phyloP scores from a whole-genome alignment of 2,329 filamentous ascomycete genomes.

The Ophiognomonia clavigignenti-juglandacearum region DNA sequence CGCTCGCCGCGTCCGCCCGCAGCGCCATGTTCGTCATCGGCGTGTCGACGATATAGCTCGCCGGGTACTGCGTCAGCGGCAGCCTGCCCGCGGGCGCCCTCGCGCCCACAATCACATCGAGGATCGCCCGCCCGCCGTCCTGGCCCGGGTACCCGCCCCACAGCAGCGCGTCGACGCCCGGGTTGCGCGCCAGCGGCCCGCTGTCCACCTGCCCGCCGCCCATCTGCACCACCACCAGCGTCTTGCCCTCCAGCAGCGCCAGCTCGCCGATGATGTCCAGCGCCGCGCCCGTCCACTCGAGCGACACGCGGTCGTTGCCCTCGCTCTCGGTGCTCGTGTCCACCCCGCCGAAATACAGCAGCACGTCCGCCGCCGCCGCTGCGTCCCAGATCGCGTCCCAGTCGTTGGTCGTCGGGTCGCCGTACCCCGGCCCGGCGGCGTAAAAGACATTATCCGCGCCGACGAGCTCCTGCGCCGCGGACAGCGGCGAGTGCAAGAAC shows the following conservation, averaged over 20 bases:
- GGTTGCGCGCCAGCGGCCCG: constrained; percentile 39
- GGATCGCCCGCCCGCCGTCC: constrained; percentile 49
- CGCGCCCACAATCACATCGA: constrained; percentile 48
- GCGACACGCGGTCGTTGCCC: constrained; percentile 42
- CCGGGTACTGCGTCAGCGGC: constrained; percentile 52
- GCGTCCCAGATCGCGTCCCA: constrained; percentile 29
- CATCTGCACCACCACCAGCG: constrained; percentile 45
- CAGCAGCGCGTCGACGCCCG: constrained; percentile 44
- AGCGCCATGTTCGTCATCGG: constrained; percentile 53
- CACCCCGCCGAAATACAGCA: constrained; percentile 52
- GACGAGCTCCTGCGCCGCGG: constrained; percentile 28
- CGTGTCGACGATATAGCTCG: constrained; percentile 42
- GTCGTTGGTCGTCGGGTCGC: constrained; percentile 22
- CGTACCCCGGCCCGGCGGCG: constrained; percentile 20
- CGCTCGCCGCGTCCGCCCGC: constrained; percentile 31
- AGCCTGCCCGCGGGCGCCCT: constrained; percentile 47
- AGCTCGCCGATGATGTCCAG: constrained; percentile 45
- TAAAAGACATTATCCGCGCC: constrained; percentile 16
- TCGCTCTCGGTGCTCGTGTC: constrained; percentile 49
- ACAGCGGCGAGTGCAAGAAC: constrained; percentile 48
- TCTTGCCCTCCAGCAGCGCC: constrained; percentile 37
- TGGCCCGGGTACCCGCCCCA: constrained; percentile 59
- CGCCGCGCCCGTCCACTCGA: constrained; percentile 49
- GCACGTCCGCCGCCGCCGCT: constrained; percentile 41
- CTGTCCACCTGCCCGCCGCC: constrained; percentile 47